Evolutionary conservation across 177 flowering plant genomes (phyloP), one percentile per base, ranked within the genome.

Genomic region (Vitis hybrid): DNA sequence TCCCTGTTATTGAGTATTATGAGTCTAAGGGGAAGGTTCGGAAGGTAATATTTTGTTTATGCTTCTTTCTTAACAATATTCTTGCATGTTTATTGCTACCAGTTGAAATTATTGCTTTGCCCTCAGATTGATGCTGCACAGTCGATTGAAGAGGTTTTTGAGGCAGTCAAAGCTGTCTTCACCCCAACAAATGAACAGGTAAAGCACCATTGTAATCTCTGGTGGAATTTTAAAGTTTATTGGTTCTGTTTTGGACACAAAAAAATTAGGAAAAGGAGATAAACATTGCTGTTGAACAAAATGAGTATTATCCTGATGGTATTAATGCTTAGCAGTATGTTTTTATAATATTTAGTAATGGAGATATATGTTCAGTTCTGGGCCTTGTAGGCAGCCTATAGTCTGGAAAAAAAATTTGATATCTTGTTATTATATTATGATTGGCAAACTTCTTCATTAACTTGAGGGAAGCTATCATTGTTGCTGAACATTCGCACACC

Each of bases 1-100:
- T 87, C 55, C 90, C 91, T 45, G 88, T 89, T 9, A 72, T 88
- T 66, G 72, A 88, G 63, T 78, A 90, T 70, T 90, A 88, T 61
- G 69, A 76, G 3, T 60, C 87, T 6, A 83, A 79, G 65, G 93
- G 87, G 60, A 90, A 86, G 74, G 85, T 87, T 73, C 70, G 78
- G 18, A 86, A 86, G 91, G 92, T 88, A 77, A 70, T 26, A 17
- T 26, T 30, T 45, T 49, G n/a, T 66, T 51, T 18, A 12, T 62
- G 12, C 5, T 5, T 30, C n/a, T 18, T 69, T 62, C n/a, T 26
- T 57, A 9, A 6, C 34, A 2, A 9, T 7, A 0, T 49, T 8
- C 12, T 4, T n/a, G 6, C 19, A 13, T 19, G 23, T 11, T 5
- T 51, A 6, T 49, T 60, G 19, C 45, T 51, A 18, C 9, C 62